A percentile compares a stretch with the other conserved stretches of the same genome.
Conservation (phyloP, 495 filamentous ascomycete genomes). For the Cercophora samala region DNA sequence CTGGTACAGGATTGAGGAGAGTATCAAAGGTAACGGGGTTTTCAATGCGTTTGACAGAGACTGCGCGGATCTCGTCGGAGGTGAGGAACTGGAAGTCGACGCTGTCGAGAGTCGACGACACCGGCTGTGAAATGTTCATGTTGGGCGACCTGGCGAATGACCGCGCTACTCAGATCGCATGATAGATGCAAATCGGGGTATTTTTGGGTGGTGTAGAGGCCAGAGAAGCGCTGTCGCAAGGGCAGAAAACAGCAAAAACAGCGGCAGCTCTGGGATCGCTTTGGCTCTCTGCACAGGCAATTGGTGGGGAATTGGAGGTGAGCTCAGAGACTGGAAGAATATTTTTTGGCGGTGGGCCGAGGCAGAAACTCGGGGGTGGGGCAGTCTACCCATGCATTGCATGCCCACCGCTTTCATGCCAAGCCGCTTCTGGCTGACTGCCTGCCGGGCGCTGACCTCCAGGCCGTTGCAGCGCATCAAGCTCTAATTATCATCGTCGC, state of each 20-base stretch:
- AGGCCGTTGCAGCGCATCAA: not conserved
- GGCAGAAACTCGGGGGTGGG: slow-evolving; percentile 32
- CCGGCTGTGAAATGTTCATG: slow-evolving; percentile 87
- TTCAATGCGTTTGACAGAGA: slow-evolving; percentile 89
- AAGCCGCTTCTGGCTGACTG: not conserved
- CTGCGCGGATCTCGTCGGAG: slow-evolving; percentile 73
- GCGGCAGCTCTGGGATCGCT: slow-evolving; percentile 14
- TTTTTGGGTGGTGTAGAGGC: not conserved
- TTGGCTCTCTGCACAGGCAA: slow-evolving; percentile 24
- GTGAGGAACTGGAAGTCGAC: slow-evolving; percentile 86
- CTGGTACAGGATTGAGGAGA: slow-evolving; percentile 76
- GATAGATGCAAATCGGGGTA: not conserved
- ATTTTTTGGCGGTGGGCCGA: slow-evolving; percentile 38
- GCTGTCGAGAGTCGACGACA: slow-evolving; percentile 77
- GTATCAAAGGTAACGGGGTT: slow-evolving; percentile 87
- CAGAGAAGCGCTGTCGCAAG: slow-evolving; percentile 11
- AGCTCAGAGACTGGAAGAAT: slow-evolving; percentile 26
- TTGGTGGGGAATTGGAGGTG: slow-evolving; percentile 32
- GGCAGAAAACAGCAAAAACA: slow-evolving; percentile 10
- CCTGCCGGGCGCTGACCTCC: not conserved
- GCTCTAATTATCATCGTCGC: not conserved
- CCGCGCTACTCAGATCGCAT: slow-evolving; percentile 17
- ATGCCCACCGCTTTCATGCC: not conserved
- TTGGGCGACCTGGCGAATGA: slow-evolving; percentile 20
- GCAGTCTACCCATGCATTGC: slow-evolving; percentile 9